Evolutionary conservation across 2,329 filamentous ascomycete genomes (phyloP).

Genomic region (Aspergillus sp.): DNA sequence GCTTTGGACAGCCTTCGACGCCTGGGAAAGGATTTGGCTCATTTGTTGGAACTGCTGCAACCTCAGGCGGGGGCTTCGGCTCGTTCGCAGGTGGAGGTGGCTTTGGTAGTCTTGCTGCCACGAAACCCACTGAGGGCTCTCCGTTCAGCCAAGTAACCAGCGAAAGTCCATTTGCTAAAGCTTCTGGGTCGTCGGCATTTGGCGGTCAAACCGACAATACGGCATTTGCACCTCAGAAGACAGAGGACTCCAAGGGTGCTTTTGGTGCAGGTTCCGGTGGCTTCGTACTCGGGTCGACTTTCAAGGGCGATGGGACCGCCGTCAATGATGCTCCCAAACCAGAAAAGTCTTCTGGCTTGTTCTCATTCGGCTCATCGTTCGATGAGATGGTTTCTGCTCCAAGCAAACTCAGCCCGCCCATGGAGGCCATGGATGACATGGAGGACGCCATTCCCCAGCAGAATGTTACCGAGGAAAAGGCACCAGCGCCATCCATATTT

Average conservation of each 20-base stretch:
- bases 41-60: slow-evolving; percentile 27
- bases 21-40: slow-evolving; percentile 30
- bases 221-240: slow-evolving; percentile 34
- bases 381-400: slow-evolving; percentile 45
- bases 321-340: slow-evolving; percentile 46
- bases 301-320: slow-evolving; percentile 49
- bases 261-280: slow-evolving; percentile 35
- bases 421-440: slow-evolving; percentile 44
- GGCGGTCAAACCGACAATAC: slow-evolving; percentile 31
- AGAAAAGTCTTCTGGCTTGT: slow-evolving; percentile 38
- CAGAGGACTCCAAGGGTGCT: slow-evolving; percentile 31
- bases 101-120: slow-evolving; percentile 30
- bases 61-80: slow-evolving; percentile 40
- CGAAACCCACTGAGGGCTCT: slow-evolving; percentile 28
- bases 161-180: slow-evolving; percentile 35
- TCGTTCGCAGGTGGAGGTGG: slow-evolving; percentile 35
- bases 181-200: slow-evolving; percentile 36
- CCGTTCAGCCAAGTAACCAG: slow-evolving; percentile 34
- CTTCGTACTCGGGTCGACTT: slow-evolving; percentile 51
- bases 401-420: slow-evolving; percentile 37
- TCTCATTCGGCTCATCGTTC: slow-evolving; percentile 46
- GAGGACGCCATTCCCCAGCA: slow-evolving; percentile 34
- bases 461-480: slow-evolving; percentile 28
- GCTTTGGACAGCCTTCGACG: slow-evolving; percentile 32
- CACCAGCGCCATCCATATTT: slow-evolving; percentile 30